Percentiles rank a stretch among this genome's conserved stretches.
Evolutionary conservation across 208 protist species (phyloP).

Genomic region (Leishmania major): DNA sequence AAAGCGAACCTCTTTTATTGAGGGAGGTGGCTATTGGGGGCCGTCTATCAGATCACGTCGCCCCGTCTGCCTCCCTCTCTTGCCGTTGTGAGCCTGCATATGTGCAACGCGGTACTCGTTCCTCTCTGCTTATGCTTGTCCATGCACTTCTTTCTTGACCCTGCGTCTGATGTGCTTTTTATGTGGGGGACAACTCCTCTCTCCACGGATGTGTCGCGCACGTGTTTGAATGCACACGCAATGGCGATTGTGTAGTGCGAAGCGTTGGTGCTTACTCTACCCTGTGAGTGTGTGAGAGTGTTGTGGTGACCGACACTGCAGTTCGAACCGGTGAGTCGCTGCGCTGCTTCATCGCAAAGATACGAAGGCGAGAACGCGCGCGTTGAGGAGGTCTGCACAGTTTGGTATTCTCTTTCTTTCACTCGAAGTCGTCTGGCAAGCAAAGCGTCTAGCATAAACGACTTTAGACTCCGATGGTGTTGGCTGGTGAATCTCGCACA

Average conservation of each 20-base stretch:
- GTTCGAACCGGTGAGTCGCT: not conserved
- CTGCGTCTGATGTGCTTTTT: not conserved
- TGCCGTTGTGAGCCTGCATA: not conserved
- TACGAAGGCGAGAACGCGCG: not conserved
- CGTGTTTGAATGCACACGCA: not conserved
- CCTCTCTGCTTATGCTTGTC: not conserved
- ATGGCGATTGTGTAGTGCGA: not conserved
- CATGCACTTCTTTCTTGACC: not conserved
- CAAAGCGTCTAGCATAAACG: not conserved
- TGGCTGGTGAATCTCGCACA: slow-evolving; percentile 6
- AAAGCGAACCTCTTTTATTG: not conserved
- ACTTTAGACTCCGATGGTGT: not conserved
- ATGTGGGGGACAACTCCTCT: not conserved
- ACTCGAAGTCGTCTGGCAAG: not conserved
- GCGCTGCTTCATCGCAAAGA: not conserved
- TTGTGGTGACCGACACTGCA: not conserved
- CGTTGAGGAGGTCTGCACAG: not conserved
- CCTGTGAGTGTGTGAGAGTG: not conserved
- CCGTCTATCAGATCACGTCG: not conserved
- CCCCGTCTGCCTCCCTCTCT: not conserved
- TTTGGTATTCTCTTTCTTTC: not conserved
- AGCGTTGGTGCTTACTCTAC: not conserved
- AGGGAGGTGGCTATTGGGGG: not conserved
- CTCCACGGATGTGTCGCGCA: not conserved
- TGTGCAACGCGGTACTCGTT: not conserved